Percentiles rank a stretch among this genome's conserved stretches.
phyloP scores from a whole-genome alignment of 371 early-diverging fungal species.

The Dinochytrium kinnereticum region DNA sequence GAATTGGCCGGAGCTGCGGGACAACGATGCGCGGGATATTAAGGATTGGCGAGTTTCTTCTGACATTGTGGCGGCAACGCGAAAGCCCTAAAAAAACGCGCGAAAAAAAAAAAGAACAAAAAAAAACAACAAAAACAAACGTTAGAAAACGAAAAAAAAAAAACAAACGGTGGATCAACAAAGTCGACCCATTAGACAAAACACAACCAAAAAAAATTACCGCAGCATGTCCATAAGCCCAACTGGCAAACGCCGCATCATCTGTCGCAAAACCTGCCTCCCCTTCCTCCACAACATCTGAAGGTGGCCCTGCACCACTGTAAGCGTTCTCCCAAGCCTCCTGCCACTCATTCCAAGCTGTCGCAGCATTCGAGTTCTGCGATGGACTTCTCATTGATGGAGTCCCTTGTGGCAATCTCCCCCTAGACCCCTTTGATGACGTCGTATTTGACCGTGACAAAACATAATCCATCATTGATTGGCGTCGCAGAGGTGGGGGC shows the following conservation, averaged over 20 bases:
- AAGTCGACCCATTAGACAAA: too few species aligned
- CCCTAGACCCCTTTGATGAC: background rate
- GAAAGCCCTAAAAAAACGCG: slow-evolving; percentile 4
- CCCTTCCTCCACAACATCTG: background rate
- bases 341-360: slow-evolving; percentile 5
- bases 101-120: background rate
- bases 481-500: background rate
- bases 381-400: background rate
- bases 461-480: background rate
- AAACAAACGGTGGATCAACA: too few species aligned
- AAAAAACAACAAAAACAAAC: too few species aligned
- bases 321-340: slow-evolving; percentile 5
- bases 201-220: slow-evolving; percentile 6
- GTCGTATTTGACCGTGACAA: background rate
- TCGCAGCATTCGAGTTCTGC: background rate
- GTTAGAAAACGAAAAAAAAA: too few species aligned
- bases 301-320: background rate
- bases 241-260: slow-evolving; percentile 19
- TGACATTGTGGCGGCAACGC: slow-evolving; percentile 14
- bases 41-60: slow-evolving; percentile 10
- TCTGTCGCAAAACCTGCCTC: background rate
- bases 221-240: slow-evolving; percentile 25
- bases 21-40: background rate
- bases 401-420: background rate
- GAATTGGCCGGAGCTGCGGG: background rate